phyloP scores from a whole-genome alignment of 306 rosid genomes.

The Arachis stenosperma region DNA sequence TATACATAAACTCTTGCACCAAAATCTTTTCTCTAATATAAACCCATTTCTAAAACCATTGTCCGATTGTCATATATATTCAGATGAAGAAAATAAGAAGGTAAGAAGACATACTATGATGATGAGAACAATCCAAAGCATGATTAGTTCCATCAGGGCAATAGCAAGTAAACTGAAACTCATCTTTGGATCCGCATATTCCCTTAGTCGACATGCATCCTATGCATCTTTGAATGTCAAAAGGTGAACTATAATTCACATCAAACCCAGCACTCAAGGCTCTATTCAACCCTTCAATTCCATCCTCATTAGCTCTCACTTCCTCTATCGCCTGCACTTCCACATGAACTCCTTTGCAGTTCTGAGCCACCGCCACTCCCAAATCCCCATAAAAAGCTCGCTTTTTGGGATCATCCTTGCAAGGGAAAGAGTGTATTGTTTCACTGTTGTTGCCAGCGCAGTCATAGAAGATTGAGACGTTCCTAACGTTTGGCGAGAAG shows the following conservation, averaged over 20 bases:
- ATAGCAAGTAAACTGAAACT: conserved; percentile 40
- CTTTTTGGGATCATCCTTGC: conserved; percentile 23
- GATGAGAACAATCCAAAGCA: conserved; percentile 33
- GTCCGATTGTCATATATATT: neutral
- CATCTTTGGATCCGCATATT: conserved; percentile 38
- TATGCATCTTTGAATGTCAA: conserved; percentile 9
- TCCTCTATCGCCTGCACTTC: conserved; percentile 32
- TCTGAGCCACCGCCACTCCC: neutral
- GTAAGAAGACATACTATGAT: conserved; percentile 32
- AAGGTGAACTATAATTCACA: conserved; percentile 19
- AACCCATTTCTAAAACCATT: neutral
- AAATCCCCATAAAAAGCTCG: conserved; percentile 35
- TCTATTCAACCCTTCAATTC: neutral
- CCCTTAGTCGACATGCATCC: conserved; percentile 30
- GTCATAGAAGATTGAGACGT: conserved; percentile 42
- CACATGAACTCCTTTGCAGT: conserved; percentile 22
- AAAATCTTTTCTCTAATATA: conserved; percentile 3
- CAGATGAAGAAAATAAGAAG: conserved; percentile 14
- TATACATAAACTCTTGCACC: neutral
- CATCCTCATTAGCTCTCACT: neutral
- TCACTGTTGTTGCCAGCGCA: conserved; percentile 23
- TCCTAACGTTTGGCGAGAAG: conserved; percentile 13
- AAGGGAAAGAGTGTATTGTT: conserved; percentile 9
- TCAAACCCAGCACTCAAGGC: conserved; percentile 46
- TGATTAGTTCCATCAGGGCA: conserved; percentile 40